Evolutionary conservation across 495 filamentous ascomycete genomes (phyloP).

Genomic region (Cetradonia linearis): DNA sequence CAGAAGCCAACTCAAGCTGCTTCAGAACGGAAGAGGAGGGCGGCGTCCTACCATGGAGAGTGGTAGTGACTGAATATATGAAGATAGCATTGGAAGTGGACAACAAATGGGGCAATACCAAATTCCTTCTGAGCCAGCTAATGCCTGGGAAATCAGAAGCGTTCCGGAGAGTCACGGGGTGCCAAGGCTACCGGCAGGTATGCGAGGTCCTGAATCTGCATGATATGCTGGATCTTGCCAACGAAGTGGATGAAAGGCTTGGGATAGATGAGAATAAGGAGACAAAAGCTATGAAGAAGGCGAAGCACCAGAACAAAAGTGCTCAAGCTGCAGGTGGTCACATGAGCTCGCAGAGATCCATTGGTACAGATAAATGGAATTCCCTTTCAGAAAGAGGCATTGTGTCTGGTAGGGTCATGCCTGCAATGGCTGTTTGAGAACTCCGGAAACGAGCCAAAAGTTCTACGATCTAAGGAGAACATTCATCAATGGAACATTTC

Average conservation of each 20-base stretch:
- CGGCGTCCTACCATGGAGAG: conserved; percentile 57
- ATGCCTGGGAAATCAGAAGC: conserved; percentile 64
- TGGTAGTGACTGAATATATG: conserved; percentile 66
- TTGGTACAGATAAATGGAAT: conserved; percentile 24
- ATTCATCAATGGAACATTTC: neutral
- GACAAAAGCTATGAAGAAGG: conserved; percentile 42
- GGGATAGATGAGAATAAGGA: conserved; percentile 43
- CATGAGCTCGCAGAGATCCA: conserved; percentile 25
- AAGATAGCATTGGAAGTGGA: conserved; percentile 59
- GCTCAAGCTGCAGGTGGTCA: conserved; percentile 33
- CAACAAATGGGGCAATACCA: conserved; percentile 84
- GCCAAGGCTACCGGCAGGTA: conserved; percentile 54
- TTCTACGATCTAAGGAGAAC: neutral
- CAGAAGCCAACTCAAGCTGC: conserved; percentile 77
- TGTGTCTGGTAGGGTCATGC: neutral
- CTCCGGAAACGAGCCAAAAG: neutral
- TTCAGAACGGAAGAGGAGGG: conserved; percentile 60
- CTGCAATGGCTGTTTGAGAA: conserved; percentile 18
- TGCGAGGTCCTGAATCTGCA: conserved; percentile 53
- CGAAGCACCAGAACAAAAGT: conserved; percentile 34
- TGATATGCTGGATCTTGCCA: conserved; percentile 47
- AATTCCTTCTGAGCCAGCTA: conserved; percentile 74
- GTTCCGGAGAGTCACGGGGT: conserved; percentile 43
- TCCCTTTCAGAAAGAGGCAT: conserved; percentile 29
- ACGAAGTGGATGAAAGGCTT: conserved; percentile 52